Evolutionary conservation across 129 eudicot species (phyloP), one percentile per base, ranked within the genome.

Genomic region (Saposhnikovia divaricata): DNA sequence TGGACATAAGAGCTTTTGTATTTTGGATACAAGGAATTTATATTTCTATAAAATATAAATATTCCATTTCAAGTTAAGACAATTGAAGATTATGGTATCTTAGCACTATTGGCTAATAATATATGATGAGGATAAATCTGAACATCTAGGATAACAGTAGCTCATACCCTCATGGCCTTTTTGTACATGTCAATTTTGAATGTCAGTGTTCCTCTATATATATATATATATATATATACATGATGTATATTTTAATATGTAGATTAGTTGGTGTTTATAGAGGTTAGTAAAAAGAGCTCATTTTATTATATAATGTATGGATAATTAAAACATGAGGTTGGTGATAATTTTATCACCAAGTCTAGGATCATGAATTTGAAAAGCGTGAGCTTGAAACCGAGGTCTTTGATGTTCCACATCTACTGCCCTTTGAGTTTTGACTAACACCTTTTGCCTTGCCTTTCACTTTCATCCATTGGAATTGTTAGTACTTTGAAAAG

Each of bases 1-100:
- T 59, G 68, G 68, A 59, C 68, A n/a, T 59, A n/a, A 59, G 34
- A 59, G 68, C 15, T 59, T 59, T 59, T 59, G 68, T 59, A 59
- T 9, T 59, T 59, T 59, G 34, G 31, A 59, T 59, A 8, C 34
- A 59, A 11, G 68, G 34, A 59, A 9, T 59, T 59, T 59, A 59
- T 59, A 59, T 59, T 59, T 59, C 14, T 59, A 59, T n/a, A n/a
- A n/a, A n/a, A 59, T 59, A 59, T 59, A 59, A 59, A 59, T 59
- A 21, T 57, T 59, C 68, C 68, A 59, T 59, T 15, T 59, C 34
- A n/a, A 59, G 68, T n/a, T n/a, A n/a, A n/a, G 68, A n/a, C 68
- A n/a, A 27, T 23, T 57, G 13, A 23, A 57, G 65, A 55, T 21
- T 6, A 23, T 10, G 31, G 66, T 55, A 31, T 23, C 34, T n/a